Evolutionary conservation across 2,329 filamentous ascomycete genomes (phyloP).

Genomic region (Phialophora verrucosa): DNA sequence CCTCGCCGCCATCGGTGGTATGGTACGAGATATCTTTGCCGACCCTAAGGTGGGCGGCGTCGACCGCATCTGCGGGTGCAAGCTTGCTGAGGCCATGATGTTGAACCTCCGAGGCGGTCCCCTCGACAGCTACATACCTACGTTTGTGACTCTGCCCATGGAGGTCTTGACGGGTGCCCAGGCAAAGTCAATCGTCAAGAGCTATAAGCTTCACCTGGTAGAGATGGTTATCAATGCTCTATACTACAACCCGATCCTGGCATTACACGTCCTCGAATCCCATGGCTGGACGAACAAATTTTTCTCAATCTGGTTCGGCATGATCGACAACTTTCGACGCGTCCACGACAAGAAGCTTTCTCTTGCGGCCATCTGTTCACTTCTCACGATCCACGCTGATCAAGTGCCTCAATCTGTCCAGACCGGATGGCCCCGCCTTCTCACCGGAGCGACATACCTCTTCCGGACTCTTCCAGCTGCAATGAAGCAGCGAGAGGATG

Average conservation of each 20-base stretch:
- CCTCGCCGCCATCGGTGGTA: constrained; percentile 84
- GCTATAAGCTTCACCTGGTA: constrained; percentile 94
- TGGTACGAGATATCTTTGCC: constrained; percentile 93
- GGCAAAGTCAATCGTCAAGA: constrained; percentile 74
- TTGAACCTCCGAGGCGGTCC: constrained; percentile 80
- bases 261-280: constrained; percentile 84
- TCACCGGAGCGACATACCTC: constrained; percentile 85
- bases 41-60: constrained; percentile 92
- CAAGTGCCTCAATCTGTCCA: constrained; percentile 92
- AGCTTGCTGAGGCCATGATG: constrained; percentile 96
- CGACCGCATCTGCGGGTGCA: constrained; percentile 95
- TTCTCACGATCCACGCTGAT: constrained; percentile 77
- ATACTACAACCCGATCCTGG: constrained; percentile 90
- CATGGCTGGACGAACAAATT: constrained; percentile 98
- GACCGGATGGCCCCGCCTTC: constrained; percentile 89
- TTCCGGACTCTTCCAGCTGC: constrained; percentile 91
- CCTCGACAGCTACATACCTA: constrained; percentile 84
- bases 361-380: constrained; percentile 86
- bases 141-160: constrained; percentile 92
- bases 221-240: constrained; percentile 98
- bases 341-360: constrained; percentile 99
- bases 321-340: constrained; percentile 88
- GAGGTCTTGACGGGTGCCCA: constrained; percentile 74
- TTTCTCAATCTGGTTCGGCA: constrained; percentile 97
- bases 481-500: constrained; percentile 89